phyloP scores from a whole-genome alignment of 2,329 filamentous ascomycete species.

The Colletotrichum destructivum region DNA sequence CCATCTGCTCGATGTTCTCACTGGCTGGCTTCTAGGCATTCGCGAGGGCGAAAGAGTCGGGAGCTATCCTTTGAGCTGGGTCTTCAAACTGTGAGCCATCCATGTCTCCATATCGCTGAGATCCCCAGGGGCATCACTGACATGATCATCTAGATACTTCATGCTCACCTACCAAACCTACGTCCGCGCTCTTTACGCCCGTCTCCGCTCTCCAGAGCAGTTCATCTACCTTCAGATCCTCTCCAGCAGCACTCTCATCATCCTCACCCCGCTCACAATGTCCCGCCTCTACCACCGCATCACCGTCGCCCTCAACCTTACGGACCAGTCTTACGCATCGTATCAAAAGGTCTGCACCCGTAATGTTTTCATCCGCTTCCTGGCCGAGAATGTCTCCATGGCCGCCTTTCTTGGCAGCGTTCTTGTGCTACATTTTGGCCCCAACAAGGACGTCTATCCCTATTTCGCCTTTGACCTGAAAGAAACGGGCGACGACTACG shows the following conservation, averaged over 20 bases:
- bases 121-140: slow-evolving; percentile 23
- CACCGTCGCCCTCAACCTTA: slow-evolving; percentile 68
- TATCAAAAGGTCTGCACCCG: slow-evolving; percentile 78
- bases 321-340: slow-evolving; percentile 71
- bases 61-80: slow-evolving; percentile 79
- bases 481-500: slow-evolving; percentile 62
- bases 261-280: slow-evolving; percentile 76
- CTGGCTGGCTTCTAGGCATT: slow-evolving; percentile 77
- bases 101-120: not conserved
- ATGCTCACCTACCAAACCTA: slow-evolving; percentile 81
- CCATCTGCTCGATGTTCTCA: slow-evolving; percentile 74
- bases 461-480: slow-evolving; percentile 76
- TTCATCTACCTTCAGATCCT: slow-evolving; percentile 77
- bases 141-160: slow-evolving; percentile 66
- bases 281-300: slow-evolving; percentile 71
- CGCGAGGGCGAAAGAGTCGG: slow-evolving; percentile 77
- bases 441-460: slow-evolving; percentile 78
- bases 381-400: slow-evolving; percentile 79
- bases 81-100: slow-evolving; percentile 75
- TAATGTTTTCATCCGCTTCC: slow-evolving; percentile 77
- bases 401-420: slow-evolving; percentile 77
- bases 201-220: slow-evolving; percentile 75
- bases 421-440: slow-evolving; percentile 76
- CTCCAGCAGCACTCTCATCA: slow-evolving; percentile 74
- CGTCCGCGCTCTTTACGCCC: slow-evolving; percentile 78